A percentile compares a stretch with the other conserved stretches of the same genome.
phyloP scores from a whole-genome alignment of 2,329 filamentous ascomycete genomes.

The Neofusicoccum parvum region DNA sequence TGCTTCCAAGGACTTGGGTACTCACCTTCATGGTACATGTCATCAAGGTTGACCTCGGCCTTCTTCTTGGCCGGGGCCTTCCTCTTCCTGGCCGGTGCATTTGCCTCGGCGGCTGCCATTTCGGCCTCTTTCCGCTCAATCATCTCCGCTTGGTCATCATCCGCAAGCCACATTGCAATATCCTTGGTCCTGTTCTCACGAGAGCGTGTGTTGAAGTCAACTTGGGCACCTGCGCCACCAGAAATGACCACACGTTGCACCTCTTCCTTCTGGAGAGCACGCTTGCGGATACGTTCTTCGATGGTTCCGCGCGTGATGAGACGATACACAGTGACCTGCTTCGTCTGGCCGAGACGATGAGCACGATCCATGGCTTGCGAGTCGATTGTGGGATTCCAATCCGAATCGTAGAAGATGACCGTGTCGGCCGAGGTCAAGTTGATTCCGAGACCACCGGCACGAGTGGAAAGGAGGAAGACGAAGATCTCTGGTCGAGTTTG shows the following conservation, averaged over 20 bases:
- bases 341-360: slow-evolving; percentile 93
- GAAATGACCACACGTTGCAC: slow-evolving; percentile 97
- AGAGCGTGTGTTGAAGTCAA: slow-evolving; percentile 93
- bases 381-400: slow-evolving; percentile 99
- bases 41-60: slow-evolving; percentile 73
- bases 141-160: slow-evolving; percentile 92
- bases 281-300: slow-evolving; percentile 96
- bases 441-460: slow-evolving; percentile 96
- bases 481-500: slow-evolving; percentile 94
- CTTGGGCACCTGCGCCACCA: slow-evolving; percentile 77
- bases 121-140: slow-evolving; percentile 93
- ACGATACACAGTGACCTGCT: slow-evolving; percentile 94
- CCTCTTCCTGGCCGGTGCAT: slow-evolving; percentile 49
- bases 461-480: slow-evolving; percentile 92
- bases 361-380: slow-evolving; percentile 99
- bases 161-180: slow-evolving; percentile 97
- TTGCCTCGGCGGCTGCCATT: slow-evolving; percentile 66
- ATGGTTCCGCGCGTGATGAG: slow-evolving; percentile 96
- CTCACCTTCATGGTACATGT: slow-evolving; percentile 99
- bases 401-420: slow-evolving; percentile 99
- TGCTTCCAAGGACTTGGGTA: neutral
- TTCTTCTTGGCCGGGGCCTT: slow-evolving; percentile 59
- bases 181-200: slow-evolving; percentile 95
- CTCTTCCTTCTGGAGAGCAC: slow-evolving; percentile 96
- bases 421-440: slow-evolving; percentile 96